Evolutionary conservation across 352 stramenopile species (phyloP), one percentile per base, ranked within the genome.

Genomic region (Blastocystis sp.): DNA sequence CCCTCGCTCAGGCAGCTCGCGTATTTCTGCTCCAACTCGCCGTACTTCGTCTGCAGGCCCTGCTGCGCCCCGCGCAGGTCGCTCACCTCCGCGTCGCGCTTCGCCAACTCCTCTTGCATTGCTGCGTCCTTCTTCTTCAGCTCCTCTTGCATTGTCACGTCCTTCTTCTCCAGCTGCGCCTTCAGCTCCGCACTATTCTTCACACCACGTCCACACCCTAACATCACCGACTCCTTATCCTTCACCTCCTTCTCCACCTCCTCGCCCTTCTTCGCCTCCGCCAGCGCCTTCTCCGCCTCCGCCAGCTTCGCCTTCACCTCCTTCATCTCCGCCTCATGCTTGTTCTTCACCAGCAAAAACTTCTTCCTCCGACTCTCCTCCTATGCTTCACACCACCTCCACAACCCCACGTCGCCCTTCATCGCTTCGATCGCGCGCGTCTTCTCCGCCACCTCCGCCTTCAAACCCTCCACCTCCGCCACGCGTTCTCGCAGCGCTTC

Each of bases 281-380:
- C 43, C 11, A 84, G 41, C 19, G 65, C 48, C n/a, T 84, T 19
- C 53, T 84, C 52, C 7, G 69, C 14, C 41, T 48, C 17, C 38
- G 3, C 2, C 19, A 84, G 52, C 0, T 17, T n/a, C 1, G 23
- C 61, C 14, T 69, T 28, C n/a, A 53, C 74, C 45, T 62, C 74
- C 56, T 84, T 66, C 53, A 84, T 19, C 21, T 84, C 74, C 7
- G n/a, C 2, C 23, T 84, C 74, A 28, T 84, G 66, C 61, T 84
- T 84, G 10, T 66, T 84, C 41, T 84, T 84, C 21, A 84, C 74
- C 28, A 84, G 56, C 38, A 84, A 28, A 40, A 84, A 84, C 53
- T 84, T 84, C 17, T 59, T 53, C 19, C 53, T 17, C 5, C 74
- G 74, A n/a, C 19, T 67, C 56, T 84, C 74, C 59, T 84, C 74